Conservation (phyloP, 345 rosid species). For the Durio zibethinus region DNA sequence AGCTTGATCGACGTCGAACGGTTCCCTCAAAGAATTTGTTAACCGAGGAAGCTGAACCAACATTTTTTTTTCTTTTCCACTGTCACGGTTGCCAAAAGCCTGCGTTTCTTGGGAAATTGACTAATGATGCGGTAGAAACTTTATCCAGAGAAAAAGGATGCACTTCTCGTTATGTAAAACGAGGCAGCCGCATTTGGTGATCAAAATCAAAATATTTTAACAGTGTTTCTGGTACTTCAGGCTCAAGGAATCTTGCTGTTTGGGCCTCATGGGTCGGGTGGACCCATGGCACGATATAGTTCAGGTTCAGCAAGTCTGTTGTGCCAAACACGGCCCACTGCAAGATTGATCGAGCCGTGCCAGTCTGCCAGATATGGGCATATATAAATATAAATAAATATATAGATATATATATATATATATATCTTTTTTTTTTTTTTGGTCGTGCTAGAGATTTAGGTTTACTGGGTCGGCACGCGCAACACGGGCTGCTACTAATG, state of each 20-base stretch:
- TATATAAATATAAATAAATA: no score
- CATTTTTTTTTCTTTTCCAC: conserved; percentile 36
- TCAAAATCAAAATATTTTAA: background rate
- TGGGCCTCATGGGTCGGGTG: background rate
- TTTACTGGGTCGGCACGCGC: no score
- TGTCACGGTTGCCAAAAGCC: background rate
- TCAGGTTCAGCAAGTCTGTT: no score
- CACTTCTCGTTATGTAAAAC: background rate
- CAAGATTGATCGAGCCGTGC: no score
- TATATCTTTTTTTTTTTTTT: no score
- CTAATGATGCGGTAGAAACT: background rate
- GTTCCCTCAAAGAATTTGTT: conserved; percentile 77
- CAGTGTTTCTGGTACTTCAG: background rate
- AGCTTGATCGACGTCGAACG: conserved; percentile 79
- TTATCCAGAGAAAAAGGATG: background rate
- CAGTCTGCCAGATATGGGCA: no score
- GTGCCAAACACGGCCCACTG: no score
- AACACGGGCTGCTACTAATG: no score
- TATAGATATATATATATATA: no score
- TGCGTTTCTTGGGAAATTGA: background rate
- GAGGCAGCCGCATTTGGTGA: background rate
- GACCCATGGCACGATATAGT: no score
- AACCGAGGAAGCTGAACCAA: conserved; percentile 76
- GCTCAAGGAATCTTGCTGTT: no score
- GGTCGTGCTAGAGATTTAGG: no score